These are phyloP conservation scores for Penicillium sp. DNA, from an alignment of 2,329 filamentous ascomycete genomes.

Conservation along the genomic window DNA sequence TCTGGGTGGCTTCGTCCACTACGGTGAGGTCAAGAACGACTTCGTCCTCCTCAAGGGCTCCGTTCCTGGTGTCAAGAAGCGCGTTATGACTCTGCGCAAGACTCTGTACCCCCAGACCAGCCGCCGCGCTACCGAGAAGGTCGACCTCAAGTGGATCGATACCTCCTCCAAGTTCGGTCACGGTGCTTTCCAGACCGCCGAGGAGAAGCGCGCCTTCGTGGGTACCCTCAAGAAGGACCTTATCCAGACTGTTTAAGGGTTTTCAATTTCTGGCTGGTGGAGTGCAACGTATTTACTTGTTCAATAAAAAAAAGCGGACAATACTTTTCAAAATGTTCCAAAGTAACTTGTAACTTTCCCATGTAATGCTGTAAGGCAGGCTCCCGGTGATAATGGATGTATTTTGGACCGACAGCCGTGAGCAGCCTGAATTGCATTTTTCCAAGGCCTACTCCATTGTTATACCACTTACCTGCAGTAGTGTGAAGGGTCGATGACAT, in stretches of 20 bases:
- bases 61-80: conserved; percentile 98
- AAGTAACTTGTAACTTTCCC: conserved; percentile 8
- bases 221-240: conserved; percentile 99
- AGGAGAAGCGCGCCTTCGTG: conserved; percentile 97
- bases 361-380: too few relatives aligned
- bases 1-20: conserved; percentile 98
- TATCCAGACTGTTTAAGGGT: conserved; percentile 58
- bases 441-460: too few relatives aligned
- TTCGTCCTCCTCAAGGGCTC: conserved; percentile 98
- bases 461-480: too few relatives aligned
- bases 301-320: conserved; percentile 48
- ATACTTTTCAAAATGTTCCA: conserved; percentile 34
- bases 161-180: conserved; percentile 99
- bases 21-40: conserved; percentile 99
- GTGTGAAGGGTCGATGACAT: background rate
- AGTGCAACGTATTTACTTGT: conserved; percentile 43
- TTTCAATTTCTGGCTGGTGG: conserved; percentile 42
- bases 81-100: conserved; percentile 98
- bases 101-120: conserved; percentile 98
- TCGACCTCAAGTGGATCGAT: conserved; percentile 99
- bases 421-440: too few relatives aligned
- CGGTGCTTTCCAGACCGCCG: conserved; percentile 97
- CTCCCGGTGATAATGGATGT: too few relatives aligned
- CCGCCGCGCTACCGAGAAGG: conserved; percentile 95
- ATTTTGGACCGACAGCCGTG: too few relatives aligned